Evolutionary conservation across 164 flowering plant genomes (phyloP).

Genomic region (Umbellularia californica): DNA sequence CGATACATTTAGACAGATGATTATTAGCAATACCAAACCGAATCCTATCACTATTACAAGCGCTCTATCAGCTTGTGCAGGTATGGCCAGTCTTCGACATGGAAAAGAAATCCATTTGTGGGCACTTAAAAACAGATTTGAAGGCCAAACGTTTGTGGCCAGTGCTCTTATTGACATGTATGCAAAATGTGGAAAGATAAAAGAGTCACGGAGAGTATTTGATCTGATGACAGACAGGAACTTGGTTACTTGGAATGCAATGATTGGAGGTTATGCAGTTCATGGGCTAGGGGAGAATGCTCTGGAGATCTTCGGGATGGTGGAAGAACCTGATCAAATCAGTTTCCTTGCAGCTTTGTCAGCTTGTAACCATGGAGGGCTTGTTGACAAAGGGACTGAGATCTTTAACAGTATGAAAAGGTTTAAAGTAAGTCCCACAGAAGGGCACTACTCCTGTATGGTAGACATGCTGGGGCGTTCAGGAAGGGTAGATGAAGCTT

Average conservation of each 20-base stretch:
- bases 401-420: slow-evolving; percentile 28
- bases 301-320: slow-evolving; percentile 17
- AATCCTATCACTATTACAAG: slow-evolving; percentile 28
- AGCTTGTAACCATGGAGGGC: slow-evolving; percentile 33
- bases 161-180: slow-evolving; percentile 35
- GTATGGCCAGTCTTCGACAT: slow-evolving; percentile 14
- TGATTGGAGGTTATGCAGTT: slow-evolving; percentile 26
- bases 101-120: slow-evolving; percentile 29
- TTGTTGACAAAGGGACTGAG: slow-evolving; percentile 25
- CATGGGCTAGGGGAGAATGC: slow-evolving; percentile 29
- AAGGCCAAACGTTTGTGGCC: slow-evolving; percentile 26
- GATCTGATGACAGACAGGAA: slow-evolving; percentile 21
- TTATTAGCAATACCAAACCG: slow-evolving; percentile 13
- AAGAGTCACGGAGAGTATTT: slow-evolving; percentile 22
- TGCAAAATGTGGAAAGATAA: slow-evolving; percentile 25
- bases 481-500: slow-evolving; percentile 24
- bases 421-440: slow-evolving; percentile 15
- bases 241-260: slow-evolving; percentile 24
- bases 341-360: slow-evolving; percentile 26
- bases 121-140: slow-evolving; percentile 19
- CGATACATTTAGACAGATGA: slow-evolving; percentile 22
- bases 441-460: slow-evolving; percentile 29
- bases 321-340: slow-evolving; percentile 27
- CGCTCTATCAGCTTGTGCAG: slow-evolving; percentile 27
- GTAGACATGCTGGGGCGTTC: slow-evolving; percentile 27